phyloP scores from a whole-genome alignment of 2,329 filamentous ascomycete species.

The Tolypocladium nubicola region DNA sequence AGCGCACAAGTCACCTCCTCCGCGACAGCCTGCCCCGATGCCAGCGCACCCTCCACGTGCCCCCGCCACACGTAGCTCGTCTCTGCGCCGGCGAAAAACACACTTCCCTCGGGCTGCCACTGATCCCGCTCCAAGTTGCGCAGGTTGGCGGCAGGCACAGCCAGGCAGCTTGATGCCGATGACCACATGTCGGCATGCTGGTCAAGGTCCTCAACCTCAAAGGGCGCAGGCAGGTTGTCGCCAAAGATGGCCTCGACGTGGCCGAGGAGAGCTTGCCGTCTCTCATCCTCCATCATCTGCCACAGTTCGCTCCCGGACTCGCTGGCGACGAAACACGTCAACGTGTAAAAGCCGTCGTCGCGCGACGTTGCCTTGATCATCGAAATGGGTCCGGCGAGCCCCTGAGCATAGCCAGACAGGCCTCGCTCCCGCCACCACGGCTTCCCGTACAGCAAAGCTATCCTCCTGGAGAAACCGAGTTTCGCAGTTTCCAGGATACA shows the following conservation, averaged over 20 bases:
- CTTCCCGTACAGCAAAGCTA: slow-evolving; percentile 7
- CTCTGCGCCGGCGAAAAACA: slow-evolving; percentile 12
- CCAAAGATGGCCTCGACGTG: slow-evolving; percentile 6
- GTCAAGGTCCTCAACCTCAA: slow-evolving; percentile 4
- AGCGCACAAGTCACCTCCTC: slow-evolving; percentile 4
- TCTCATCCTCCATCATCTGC: slow-evolving; percentile 3
- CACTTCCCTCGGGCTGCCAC: slow-evolving; percentile 8
- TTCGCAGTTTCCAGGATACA: slow-evolving; percentile 7
- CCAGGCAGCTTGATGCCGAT: slow-evolving; percentile 3
- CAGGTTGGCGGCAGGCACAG: slow-evolving; percentile 5
- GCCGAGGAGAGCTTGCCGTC: slow-evolving; percentile 2
- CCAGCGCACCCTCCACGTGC: slow-evolving; percentile 11
- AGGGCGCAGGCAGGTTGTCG: slow-evolving; percentile 3
- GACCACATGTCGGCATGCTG: not conserved
- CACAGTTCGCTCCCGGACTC: slow-evolving; percentile 8
- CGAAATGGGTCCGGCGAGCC: slow-evolving; percentile 6
- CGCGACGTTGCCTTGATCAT: slow-evolving; percentile 7
- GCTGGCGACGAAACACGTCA: slow-evolving; percentile 10
- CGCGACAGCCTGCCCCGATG: slow-evolving; percentile 8
- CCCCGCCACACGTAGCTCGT: slow-evolving; percentile 11
- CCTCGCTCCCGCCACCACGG: slow-evolving; percentile 13
- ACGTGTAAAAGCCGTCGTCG: slow-evolving; percentile 6
- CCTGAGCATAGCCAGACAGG: slow-evolving; percentile 8
- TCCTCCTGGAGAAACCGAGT: slow-evolving; percentile 8
- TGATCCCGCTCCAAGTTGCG: slow-evolving; percentile 6